These are phyloP conservation scores for Acer yangbiense DNA, from an alignment of 345 rosid genomes.

Conservation along the genomic window DNA sequence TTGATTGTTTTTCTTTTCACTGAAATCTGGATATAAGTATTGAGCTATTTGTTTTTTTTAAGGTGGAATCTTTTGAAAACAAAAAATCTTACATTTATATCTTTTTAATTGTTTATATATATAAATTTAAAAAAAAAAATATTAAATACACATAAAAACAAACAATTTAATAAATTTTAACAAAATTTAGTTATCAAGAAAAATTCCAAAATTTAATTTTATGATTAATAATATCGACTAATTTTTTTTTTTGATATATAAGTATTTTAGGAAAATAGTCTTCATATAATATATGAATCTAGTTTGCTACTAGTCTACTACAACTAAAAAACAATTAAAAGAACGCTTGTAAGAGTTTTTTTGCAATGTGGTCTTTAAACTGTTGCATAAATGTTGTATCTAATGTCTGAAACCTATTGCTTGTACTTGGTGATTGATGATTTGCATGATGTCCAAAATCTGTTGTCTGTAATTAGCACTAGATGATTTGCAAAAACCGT, in stretches of 20 bases:
- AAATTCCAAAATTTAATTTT: not conserved
- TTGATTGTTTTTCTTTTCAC: not conserved
- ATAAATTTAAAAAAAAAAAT: not conserved
- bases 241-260: not conserved
- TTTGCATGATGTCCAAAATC: too few relatives aligned
- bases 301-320: too few relatives aligned
- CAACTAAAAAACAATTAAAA: too few relatives aligned
- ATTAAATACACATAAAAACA: not conserved
- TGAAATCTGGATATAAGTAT: not conserved
- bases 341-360: too few relatives aligned
- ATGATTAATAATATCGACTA: not conserved
- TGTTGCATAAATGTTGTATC: not conserved
- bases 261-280: not conserved
- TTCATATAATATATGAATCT: too few relatives aligned
- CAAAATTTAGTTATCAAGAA: not conserved
- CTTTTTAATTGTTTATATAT: not conserved
- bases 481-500: too few relatives aligned
- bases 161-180: not conserved
- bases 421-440: not conserved
- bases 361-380: not conserved
- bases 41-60: not conserved
- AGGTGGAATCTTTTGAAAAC: not conserved
- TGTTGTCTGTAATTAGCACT: too few relatives aligned
- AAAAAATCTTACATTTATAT: not conserved
- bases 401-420: not conserved